Evolutionary conservation across 768 basidiomycete genomes (phyloP), one percentile per base, ranked within the genome.

Genomic region (Zangia roseola): DNA sequence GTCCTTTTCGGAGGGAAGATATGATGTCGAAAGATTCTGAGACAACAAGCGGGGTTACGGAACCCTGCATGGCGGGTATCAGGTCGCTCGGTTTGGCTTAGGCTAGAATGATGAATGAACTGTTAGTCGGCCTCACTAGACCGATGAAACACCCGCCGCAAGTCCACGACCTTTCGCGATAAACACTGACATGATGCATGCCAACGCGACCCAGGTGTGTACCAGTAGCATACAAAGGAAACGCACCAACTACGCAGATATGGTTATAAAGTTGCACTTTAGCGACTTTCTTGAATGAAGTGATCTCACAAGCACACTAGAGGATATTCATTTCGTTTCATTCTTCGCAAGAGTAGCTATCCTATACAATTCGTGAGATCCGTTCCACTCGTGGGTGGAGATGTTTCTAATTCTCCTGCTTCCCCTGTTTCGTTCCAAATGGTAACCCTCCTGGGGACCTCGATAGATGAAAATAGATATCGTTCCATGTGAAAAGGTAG

Each of bases 271-370:
- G 23, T 39, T 20, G 24, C 40, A 25, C 34, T 30, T 23, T 47
- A 31, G 13, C 6, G 30, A 6, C 26, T 10, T 28, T 28, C 26
- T 28, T 28, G 8, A 10, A 28, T 30, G 30, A 14, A 17, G 31
- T 40, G 38, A 33, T 20, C 17, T 9, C 14, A 37, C 24, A 41
- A 5, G 30, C 30, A 35, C 43, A 36, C n/a, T 66, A 64, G 52
- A 34, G 57, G 65, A 49, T 36, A 41, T 49, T 75, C 73, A 68
- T 81, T 59, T 75, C 75, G 34, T 65, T 78, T 58, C 79, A 77
- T 47, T 61, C 79, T 40, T 72, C 49, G 50, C 46, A 60, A 51
- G 30, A 38, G 52, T 52, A 54, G 30, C 40, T 60, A 60, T 52
- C 49, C 43, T 40, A 57, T 67, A 67, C 53, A 45, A 46, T 39